Conservation (phyloP, 78 protist species). For the Dictyostelium intermedium region DNA sequence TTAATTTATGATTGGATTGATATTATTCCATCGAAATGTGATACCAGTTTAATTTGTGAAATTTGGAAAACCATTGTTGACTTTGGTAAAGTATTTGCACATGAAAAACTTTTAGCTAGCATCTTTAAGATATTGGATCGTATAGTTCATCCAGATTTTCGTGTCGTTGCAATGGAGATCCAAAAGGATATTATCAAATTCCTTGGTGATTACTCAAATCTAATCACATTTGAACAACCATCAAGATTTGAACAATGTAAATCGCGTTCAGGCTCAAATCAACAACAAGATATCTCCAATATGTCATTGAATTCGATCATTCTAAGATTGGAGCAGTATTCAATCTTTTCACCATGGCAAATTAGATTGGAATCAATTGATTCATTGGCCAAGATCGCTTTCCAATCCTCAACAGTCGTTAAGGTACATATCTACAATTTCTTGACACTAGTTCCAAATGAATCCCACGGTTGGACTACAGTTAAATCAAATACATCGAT, state of each 20-base stretch:
- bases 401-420: slow-evolving; percentile 19
- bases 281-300: neutral
- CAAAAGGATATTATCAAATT: slow-evolving; percentile 51
- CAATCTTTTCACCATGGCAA: slow-evolving; percentile 72
- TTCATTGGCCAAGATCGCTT: slow-evolving; percentile 67
- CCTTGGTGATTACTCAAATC: slow-evolving; percentile 54
- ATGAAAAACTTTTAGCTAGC: neutral
- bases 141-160: slow-evolving; percentile 50
- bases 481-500: slow-evolving; percentile 63
- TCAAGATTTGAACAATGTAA: neutral
- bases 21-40: slow-evolving; percentile 55
- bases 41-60: neutral
- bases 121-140: slow-evolving; percentile 45
- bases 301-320: slow-evolving; percentile 61
- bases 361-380: slow-evolving; percentile 41
- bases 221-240: slow-evolving; percentile 41
- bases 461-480: slow-evolving; percentile 75
- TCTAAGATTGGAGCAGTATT: slow-evolving; percentile 59
- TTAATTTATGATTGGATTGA: slow-evolving; percentile 69
- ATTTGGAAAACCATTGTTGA: slow-evolving; percentile 26
- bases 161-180: slow-evolving; percentile 52
- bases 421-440: slow-evolving; percentile 53
- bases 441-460: slow-evolving; percentile 53
- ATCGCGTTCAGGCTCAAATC: neutral
- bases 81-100: slow-evolving; percentile 19